Conservation (phyloP, 2,329 filamentous ascomycete species). For the Xylaria sp. region DNA sequence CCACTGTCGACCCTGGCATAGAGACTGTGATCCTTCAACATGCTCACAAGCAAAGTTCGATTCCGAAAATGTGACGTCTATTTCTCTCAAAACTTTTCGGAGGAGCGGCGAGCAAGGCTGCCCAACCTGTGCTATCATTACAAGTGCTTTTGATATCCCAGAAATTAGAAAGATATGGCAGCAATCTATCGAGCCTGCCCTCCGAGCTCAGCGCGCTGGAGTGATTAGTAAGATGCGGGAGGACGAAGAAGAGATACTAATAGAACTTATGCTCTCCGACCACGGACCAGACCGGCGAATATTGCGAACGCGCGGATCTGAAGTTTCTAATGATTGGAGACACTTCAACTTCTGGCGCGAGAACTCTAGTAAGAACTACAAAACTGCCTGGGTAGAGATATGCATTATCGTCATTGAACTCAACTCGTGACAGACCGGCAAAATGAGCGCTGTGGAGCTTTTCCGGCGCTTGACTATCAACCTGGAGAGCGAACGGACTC, state of each 20-base stretch:
- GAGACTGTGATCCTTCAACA: slow-evolving; percentile 2
- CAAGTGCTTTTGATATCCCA: slow-evolving; percentile 6
- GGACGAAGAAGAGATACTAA: slow-evolving; percentile 16
- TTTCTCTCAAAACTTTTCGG: not conserved
- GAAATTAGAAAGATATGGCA: slow-evolving; percentile 16
- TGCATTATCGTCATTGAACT: not conserved
- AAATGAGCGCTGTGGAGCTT: not conserved
- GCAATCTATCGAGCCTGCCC: slow-evolving; percentile 13
- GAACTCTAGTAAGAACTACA: not conserved
- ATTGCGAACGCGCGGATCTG: slow-evolving; percentile 24
- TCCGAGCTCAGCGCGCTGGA: not conserved
- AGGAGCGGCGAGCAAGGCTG: slow-evolving; percentile 13
- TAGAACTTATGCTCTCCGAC: slow-evolving; percentile 2
- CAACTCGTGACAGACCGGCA: not conserved
- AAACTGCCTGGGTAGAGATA: not conserved
- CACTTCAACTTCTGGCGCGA: slow-evolving; percentile 31
- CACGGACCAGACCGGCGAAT: not conserved
- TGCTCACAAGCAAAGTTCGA: slow-evolving; percentile 8
- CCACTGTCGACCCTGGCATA: slow-evolving; percentile 4
- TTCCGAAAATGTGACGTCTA: not conserved
- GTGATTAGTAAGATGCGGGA: not conserved
- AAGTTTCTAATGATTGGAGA: slow-evolving; percentile 15
- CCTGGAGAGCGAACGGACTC: slow-evolving; percentile 25
- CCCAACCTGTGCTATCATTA: slow-evolving; percentile 19
- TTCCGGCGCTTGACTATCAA: not conserved